Percentiles rank a stretch among this genome's conserved stretches.
Evolutionary conservation across 805 yeast species (phyloP).

Genomic region (Ogataea dorogensis): DNA sequence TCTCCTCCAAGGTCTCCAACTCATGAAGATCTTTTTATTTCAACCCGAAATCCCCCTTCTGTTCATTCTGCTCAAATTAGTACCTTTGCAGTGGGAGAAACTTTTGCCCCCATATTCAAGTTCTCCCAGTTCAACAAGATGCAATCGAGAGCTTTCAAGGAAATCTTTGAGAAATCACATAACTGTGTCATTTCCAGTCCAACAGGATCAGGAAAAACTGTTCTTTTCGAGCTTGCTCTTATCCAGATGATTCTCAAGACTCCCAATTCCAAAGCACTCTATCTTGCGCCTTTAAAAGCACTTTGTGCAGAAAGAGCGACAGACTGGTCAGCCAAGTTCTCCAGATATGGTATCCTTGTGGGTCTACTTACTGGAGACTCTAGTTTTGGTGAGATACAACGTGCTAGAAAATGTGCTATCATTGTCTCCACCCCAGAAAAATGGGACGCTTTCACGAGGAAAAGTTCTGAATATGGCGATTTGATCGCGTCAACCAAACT

Average conservation of each 20-base stretch:
- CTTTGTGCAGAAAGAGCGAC: conserved; percentile 49
- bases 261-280: conserved; percentile 38
- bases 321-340: conserved; percentile 46
- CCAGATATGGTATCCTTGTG: conserved; percentile 38
- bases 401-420: conserved; percentile 41
- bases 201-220: conserved; percentile 62
- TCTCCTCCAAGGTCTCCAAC: neutral
- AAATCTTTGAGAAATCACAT: conserved; percentile 34
- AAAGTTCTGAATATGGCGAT: conserved; percentile 43
- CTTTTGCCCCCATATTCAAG: conserved; percentile 34
- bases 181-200: conserved; percentile 55
- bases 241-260: conserved; percentile 31
- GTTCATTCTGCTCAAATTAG: neutral
- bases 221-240: conserved; percentile 52
- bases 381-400: conserved; percentile 39
- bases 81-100: conserved; percentile 36
- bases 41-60: neutral
- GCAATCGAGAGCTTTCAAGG: conserved; percentile 47
- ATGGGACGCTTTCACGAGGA: conserved; percentile 57
- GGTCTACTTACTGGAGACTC: conserved; percentile 59
- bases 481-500: conserved; percentile 44
- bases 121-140: conserved; percentile 44
- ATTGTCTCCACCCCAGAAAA: conserved; percentile 63
- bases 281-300: conserved; percentile 62
- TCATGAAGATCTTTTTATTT: conserved; percentile 6